Conservation (phyloP, 805 yeast species). For the Candida cerambycidarum region DNA sequence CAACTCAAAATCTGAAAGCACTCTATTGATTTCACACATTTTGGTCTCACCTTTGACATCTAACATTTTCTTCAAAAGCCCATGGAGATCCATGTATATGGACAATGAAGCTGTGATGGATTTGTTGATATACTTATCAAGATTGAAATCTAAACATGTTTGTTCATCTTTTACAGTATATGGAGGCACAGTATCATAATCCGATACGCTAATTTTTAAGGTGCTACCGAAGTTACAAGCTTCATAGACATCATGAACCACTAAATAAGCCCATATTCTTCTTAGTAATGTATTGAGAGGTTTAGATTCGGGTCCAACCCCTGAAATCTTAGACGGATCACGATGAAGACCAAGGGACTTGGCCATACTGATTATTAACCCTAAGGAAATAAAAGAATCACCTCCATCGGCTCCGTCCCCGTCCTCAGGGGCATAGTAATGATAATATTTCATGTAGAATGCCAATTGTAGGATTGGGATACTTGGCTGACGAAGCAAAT, state of each 20-base stretch:
- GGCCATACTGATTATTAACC: constrained; percentile 38
- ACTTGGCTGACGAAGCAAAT: constrained; percentile 38
- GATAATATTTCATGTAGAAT: constrained; percentile 28
- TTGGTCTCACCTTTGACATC: constrained; percentile 40
- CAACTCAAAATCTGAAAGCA: constrained; percentile 37
- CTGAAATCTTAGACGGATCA: constrained; percentile 35
- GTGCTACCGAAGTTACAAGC: constrained; percentile 51
- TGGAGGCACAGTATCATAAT: constrained; percentile 56
- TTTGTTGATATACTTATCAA: constrained; percentile 44
- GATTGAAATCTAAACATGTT: constrained; percentile 33
- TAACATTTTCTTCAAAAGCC: constrained; percentile 37
- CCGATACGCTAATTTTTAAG: constrained; percentile 33
- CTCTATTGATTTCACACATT: constrained; percentile 34
- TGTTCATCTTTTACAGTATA: constrained; percentile 35
- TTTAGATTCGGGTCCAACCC: constrained; percentile 22
- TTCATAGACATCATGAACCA: constrained; percentile 46
- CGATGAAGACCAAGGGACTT: constrained; percentile 39
- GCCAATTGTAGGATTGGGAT: constrained; percentile 33
- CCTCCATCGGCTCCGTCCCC: constrained; percentile 45
- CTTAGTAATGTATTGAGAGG: constrained; percentile 48
- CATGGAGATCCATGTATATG: constrained; percentile 25
- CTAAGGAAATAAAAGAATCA: constrained; percentile 28
- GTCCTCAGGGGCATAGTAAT: constrained; percentile 39
- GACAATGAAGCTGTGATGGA: constrained; percentile 30
- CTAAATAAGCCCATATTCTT: constrained; percentile 57